These are phyloP conservation scores for Hypocreales sp. DNA, from an alignment of 2,329 filamentous ascomycete genomes.

Conservation along the genomic window DNA sequence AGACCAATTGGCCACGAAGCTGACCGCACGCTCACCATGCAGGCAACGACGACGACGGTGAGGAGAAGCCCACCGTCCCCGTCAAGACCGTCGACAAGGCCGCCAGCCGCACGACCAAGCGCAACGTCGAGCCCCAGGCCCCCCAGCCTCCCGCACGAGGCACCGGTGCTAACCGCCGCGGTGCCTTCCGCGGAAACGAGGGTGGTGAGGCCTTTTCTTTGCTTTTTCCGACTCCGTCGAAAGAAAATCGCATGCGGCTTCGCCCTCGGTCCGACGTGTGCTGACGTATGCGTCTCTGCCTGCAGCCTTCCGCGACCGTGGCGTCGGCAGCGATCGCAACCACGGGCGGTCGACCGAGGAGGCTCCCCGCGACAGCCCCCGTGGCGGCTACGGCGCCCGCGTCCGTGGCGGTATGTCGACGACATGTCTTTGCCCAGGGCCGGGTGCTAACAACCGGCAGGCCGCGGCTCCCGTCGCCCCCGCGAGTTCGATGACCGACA, in stretches of 20 bases:
- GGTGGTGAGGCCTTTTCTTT: constrained; percentile 48
- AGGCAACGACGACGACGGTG: constrained; percentile 47
- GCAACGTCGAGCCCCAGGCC: constrained; percentile 65
- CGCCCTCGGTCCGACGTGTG: neutral
- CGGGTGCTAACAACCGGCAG: constrained; percentile 13
- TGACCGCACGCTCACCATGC: constrained; percentile 4
- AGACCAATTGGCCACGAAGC: too few relatives aligned
- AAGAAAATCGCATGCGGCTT: too few relatives aligned
- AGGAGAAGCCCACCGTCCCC: constrained; percentile 63
- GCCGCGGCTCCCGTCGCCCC: constrained; percentile 36
- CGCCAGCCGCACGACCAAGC: constrained; percentile 60
- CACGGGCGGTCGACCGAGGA: constrained; percentile 66
- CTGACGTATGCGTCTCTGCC: neutral
- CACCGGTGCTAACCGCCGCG: constrained; percentile 32
- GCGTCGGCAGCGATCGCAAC: constrained; percentile 69
- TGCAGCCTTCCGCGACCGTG: constrained; percentile 78
- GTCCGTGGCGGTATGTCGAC: constrained; percentile 37
- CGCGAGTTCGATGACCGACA: constrained; percentile 43
- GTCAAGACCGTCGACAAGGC: constrained; percentile 84
- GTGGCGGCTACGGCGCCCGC: constrained; percentile 49
- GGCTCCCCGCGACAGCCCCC: constrained; percentile 34
- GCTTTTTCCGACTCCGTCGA: too few relatives aligned
- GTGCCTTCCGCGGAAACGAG: constrained; percentile 60
- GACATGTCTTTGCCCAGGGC: neutral
- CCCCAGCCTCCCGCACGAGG: constrained; percentile 42